Evolutionary conservation across 495 filamentous ascomycete species (phyloP), one percentile per base, ranked within the genome.

Genomic region (Hypoxylon intermedium): DNA sequence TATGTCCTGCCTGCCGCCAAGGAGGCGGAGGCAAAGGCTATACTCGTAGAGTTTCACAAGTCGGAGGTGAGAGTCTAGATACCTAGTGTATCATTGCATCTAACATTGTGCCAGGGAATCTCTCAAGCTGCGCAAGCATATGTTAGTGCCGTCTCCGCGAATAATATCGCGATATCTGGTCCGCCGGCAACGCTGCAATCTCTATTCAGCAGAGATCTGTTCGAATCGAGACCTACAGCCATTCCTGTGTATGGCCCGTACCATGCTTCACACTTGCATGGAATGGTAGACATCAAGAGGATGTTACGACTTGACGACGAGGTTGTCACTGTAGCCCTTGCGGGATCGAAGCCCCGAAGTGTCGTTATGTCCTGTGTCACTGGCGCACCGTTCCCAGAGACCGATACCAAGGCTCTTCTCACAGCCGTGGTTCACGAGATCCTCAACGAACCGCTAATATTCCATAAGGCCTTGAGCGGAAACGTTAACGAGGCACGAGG

Each of bases 231-330:
- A 63, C 81, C 82, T 1, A 79, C 82, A 4, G 80, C 80, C n/a
- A 83, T 89, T 37, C 85, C 89, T 0, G 84, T 95, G 16, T 86
- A 89, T 60, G 91, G 87, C 0, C 89, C 91, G 1, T 95, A 91
- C 65, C 92, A 96, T 74, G 89, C 91, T 9, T 63, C 79, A 1
- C 90, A 95, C 70, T 73, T 95, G 6, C 88, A 91, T 72, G 77
- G 77, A 5, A 53, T 75, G 12, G 75, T 76, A 11, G 84, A 92
- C 60, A 75, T 89, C 33, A 79, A 83, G 36, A 80, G 80, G 47
- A 84, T 93, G 38, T 63, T 92, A 20, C 60, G 65, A 3, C 67
- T 81, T 21, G 60, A 74, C 31, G 71, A 78, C n/a, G 52, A 73
- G 18, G 65, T 48, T 5, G 65, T 79, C 6, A 52, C 54, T 5